phyloP scores from a whole-genome alignment of 768 basidiomycete genomes.

The Amanita molliuscula region DNA sequence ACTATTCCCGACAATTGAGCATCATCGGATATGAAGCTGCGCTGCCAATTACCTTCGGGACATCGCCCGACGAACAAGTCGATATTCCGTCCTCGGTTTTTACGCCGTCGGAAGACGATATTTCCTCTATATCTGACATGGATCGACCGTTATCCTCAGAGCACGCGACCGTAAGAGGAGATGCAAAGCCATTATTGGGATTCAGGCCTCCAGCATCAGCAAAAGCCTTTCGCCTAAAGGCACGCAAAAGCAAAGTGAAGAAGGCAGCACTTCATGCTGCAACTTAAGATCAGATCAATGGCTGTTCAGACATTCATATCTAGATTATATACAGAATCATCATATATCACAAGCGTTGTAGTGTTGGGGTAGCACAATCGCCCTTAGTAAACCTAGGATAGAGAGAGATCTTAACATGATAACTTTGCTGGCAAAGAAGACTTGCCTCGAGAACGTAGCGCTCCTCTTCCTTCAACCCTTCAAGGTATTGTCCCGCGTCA shows the following conservation, averaged over 20 bases:
- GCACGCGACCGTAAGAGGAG: constrained; percentile 11
- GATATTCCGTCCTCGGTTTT: constrained; percentile 9
- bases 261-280: constrained; percentile 27
- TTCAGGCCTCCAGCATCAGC: constrained; percentile 34
- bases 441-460: constrained; percentile 92
- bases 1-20: constrained; percentile 60
- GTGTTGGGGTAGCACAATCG: background rate
- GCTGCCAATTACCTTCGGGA: constrained; percentile 45
- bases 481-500: constrained; percentile 72
- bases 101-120: constrained; percentile 6
- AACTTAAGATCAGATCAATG: background rate
- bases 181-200: constrained; percentile 31
- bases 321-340: background rate
- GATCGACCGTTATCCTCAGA: constrained; percentile 7
- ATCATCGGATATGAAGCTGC: constrained; percentile 53
- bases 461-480: constrained; percentile 91
- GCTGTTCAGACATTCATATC: background rate
- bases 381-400: constrained; percentile 2
- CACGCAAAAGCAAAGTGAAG: constrained; percentile 31
- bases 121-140: constrained; percentile 5
- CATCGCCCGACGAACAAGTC: constrained; percentile 19
- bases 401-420: background rate
- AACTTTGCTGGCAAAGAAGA: background rate
- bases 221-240: constrained; percentile 23
- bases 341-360: background rate